These are phyloP conservation scores for Daldinia childiae DNA, from an alignment of 495 filamentous ascomycete species.

Conservation along the genomic window DNA sequence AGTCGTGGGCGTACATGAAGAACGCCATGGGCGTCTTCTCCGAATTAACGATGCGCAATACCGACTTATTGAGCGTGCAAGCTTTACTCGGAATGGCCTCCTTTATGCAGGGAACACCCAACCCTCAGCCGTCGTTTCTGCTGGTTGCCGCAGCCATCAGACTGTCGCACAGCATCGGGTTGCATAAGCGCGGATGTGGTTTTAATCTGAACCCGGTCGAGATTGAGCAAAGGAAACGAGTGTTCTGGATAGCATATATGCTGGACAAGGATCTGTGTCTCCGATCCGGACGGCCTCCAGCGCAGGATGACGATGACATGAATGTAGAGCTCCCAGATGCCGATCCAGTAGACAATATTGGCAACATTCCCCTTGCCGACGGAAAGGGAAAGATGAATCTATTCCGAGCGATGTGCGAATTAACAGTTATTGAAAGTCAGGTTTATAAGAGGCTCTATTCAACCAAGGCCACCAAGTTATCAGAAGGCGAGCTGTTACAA, in stretches of 20 bases:
- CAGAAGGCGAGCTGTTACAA: slow-evolving; percentile 92
- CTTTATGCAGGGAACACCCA: slow-evolving; percentile 95
- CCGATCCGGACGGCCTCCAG: slow-evolving; percentile 88
- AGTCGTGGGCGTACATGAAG: slow-evolving; percentile 94
- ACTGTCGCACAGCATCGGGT: slow-evolving; percentile 90
- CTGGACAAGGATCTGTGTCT: slow-evolving; percentile 96
- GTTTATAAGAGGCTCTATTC: slow-evolving; percentile 96
- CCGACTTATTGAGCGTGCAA: slow-evolving; percentile 95
- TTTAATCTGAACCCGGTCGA: slow-evolving; percentile 92
- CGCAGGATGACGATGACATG: slow-evolving; percentile 98
- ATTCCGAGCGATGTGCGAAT: slow-evolving; percentile 89
- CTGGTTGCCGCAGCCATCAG: slow-evolving; percentile 93
- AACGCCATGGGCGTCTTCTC: slow-evolving; percentile 93
- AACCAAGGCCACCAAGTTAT: slow-evolving; percentile 88
- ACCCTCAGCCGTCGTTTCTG: slow-evolving; percentile 94
- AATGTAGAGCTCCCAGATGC: slow-evolving; percentile 95
- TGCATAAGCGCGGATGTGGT: slow-evolving; percentile 90
- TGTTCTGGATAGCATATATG: slow-evolving; percentile 98
- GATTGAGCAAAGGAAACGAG: slow-evolving; percentile 92
- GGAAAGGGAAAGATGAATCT: slow-evolving; percentile 94
- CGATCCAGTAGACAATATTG: slow-evolving; percentile 89
- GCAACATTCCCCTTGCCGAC: slow-evolving; percentile 88
- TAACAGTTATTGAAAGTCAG: slow-evolving; percentile 89
- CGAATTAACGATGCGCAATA: slow-evolving; percentile 94
- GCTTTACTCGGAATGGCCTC: slow-evolving; percentile 94